A percentile compares a stretch with the other conserved stretches of the same genome.
Conservation (phyloP, 345 rosid genomes). For the Citrus hindsii region DNA sequence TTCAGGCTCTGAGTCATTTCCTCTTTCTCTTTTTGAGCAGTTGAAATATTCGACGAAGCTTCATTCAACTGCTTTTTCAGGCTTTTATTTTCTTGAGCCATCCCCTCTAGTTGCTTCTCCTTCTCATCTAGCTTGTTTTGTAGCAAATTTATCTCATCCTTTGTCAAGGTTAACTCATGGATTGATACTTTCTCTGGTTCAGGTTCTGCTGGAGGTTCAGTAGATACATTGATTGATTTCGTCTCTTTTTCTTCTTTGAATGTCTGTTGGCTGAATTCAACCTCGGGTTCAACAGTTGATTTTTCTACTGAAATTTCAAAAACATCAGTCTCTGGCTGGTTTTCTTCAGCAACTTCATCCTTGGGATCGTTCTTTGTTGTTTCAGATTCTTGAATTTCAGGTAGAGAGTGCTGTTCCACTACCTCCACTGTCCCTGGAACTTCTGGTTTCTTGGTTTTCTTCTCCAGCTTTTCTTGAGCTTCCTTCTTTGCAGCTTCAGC, state of each 20-base stretch:
- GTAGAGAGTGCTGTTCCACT: conserved; percentile 19
- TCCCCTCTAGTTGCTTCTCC: conserved; percentile 46
- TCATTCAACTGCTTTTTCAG: conserved; percentile 55
- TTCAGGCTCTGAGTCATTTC: conserved; percentile 41
- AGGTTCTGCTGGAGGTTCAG: conserved; percentile 14
- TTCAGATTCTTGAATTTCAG: conserved; percentile 25
- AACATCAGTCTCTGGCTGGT: conserved; percentile 61
- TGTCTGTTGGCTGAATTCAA: conserved; percentile 13
- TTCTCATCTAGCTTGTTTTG: conserved; percentile 57
- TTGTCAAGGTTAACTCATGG: conserved; percentile 36
- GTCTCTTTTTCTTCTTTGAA: conserved; percentile 23
- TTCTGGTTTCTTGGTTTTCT: conserved; percentile 47
- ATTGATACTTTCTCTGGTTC: conserved; percentile 29
- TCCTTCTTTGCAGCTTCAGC: conserved; percentile 88
- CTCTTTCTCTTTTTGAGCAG: conserved; percentile 46
- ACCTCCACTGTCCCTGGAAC: conserved; percentile 5
- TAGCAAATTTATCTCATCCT: conserved; percentile 51
- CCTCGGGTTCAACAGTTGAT: conserved; percentile 26
- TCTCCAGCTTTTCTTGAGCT: conserved; percentile 60
- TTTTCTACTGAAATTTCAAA: conserved; percentile 64
- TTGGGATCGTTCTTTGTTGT: conserved; percentile 12
- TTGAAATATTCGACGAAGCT: conserved; percentile 31
- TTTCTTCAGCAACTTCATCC: conserved; percentile 39
- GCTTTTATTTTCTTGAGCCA: conserved; percentile 46
- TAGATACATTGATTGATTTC: conserved; percentile 13